phyloP scores from a whole-genome alignment of 2,329 filamentous ascomycete species.

The Chlorencoelia australis region DNA sequence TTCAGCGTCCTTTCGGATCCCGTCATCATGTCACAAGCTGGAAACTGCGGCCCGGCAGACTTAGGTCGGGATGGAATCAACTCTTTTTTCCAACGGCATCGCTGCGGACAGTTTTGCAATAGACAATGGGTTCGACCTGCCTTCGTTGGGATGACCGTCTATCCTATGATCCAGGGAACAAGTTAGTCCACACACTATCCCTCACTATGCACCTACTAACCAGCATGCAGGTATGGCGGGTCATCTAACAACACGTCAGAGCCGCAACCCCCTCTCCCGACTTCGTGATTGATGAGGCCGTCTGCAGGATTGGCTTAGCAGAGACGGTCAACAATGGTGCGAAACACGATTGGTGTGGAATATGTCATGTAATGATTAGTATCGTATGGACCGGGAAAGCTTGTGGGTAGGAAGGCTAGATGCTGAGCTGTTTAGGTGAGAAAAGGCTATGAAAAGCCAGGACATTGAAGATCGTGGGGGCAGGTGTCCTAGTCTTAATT shows the following conservation, averaged over 20 bases:
- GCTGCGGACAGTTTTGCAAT: slow-evolving; percentile 3
- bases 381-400: too few relatives aligned
- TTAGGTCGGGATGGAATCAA: slow-evolving; percentile 5
- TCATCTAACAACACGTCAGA: background rate
- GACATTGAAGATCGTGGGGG: too few relatives aligned
- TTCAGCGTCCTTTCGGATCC: slow-evolving; percentile 6
- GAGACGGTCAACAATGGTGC: too few relatives aligned
- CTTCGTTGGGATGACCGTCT: background rate
- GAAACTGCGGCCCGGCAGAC: slow-evolving; percentile 4
- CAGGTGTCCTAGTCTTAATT: too few relatives aligned
- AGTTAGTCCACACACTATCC: too few relatives aligned
- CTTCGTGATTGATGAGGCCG: background rate
- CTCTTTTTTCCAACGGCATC: slow-evolving; percentile 4
- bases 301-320: too few relatives aligned
- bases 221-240: background rate
- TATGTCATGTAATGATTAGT: too few relatives aligned
- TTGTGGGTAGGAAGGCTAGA: too few relatives aligned
- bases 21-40: slow-evolving; percentile 4
- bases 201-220: too few relatives aligned
- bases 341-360: too few relatives aligned
- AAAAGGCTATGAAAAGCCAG: too few relatives aligned
- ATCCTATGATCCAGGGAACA: slow-evolving; percentile 1
- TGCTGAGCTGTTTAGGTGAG: too few relatives aligned
- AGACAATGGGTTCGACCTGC: slow-evolving; percentile 1
- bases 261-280: slow-evolving; percentile 1